These are phyloP conservation scores for Myxozyma sirexii DNA, from an alignment of 805 yeast species.

Conservation along the genomic window DNA sequence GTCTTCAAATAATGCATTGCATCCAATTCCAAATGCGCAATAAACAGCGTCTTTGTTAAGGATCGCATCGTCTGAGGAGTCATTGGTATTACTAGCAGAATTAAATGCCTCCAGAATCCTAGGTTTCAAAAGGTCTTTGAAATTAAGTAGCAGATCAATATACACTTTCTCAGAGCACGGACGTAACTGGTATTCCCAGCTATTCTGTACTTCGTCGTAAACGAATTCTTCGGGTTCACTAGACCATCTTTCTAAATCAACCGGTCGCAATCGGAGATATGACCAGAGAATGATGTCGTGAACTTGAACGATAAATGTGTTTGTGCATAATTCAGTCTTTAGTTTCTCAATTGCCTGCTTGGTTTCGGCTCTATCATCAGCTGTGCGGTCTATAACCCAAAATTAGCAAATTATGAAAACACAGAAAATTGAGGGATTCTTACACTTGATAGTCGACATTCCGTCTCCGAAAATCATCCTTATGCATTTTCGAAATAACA, in stretches of 20 bases:
- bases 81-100: background rate
- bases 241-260: slow-evolving; percentile 80
- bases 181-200: slow-evolving; percentile 82
- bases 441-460: slow-evolving; percentile 51
- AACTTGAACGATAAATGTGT: slow-evolving; percentile 56
- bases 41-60: slow-evolving; percentile 77
- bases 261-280: slow-evolving; percentile 73
- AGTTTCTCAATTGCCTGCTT: slow-evolving; percentile 58
- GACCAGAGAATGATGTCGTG: slow-evolving; percentile 69
- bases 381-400: slow-evolving; percentile 51
- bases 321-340: slow-evolving; percentile 59
- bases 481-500: slow-evolving; percentile 65
- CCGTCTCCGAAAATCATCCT: slow-evolving; percentile 66
- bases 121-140: slow-evolving; percentile 58
- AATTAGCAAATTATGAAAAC: background rate
- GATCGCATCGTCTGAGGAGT: slow-evolving; percentile 47
- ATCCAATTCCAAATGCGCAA: slow-evolving; percentile 79
- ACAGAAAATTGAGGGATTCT: background rate
- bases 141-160: slow-evolving; percentile 68
- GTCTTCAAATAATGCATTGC: slow-evolving; percentile 62
- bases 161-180: slow-evolving; percentile 87
- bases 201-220: slow-evolving; percentile 71
- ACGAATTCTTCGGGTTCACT: slow-evolving; percentile 93
- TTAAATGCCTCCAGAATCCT: slow-evolving; percentile 27
- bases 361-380: slow-evolving; percentile 66